phyloP scores from a whole-genome alignment of 441 rosid genomes.

The Populus hybrid region DNA sequence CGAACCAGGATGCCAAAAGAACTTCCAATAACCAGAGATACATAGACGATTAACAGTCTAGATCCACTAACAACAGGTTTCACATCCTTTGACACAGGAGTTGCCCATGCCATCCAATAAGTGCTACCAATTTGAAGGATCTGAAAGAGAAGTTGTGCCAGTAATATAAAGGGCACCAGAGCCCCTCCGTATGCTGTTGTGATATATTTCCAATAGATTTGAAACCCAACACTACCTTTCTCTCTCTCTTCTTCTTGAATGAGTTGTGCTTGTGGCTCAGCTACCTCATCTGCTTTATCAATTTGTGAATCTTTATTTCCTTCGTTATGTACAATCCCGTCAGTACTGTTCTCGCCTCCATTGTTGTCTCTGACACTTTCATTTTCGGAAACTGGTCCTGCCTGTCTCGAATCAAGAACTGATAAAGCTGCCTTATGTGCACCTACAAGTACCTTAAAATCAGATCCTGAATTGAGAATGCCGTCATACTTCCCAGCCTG shows the following conservation, averaged over 20 bases:
- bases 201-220: slow-evolving; percentile 73
- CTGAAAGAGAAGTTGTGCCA: too few species aligned
- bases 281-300: slow-evolving; percentile 34
- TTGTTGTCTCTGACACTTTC: too few species aligned
- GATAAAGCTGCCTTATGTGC: slow-evolving; percentile 76
- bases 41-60: slow-evolving; percentile 40
- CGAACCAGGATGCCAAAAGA: slow-evolving; percentile 63
- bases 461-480: slow-evolving; percentile 64
- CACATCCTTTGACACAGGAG: too few species aligned
- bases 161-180: slow-evolving; percentile 15
- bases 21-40: slow-evolving; percentile 65
- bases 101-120: slow-evolving; percentile 97
- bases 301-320: slow-evolving; percentile 35
- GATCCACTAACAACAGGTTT: too few species aligned
- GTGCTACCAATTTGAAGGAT: slow-evolving; percentile 44
- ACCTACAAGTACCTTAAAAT: slow-evolving; percentile 80
- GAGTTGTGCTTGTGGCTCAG: slow-evolving; percentile 56
- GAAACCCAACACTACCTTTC: slow-evolving; percentile 74
- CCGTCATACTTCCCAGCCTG: slow-evolving; percentile 66
- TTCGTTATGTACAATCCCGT: too few species aligned
- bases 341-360: too few species aligned
- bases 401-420: slow-evolving; percentile 41
- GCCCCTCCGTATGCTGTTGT: slow-evolving; percentile 84
- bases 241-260: slow-evolving; percentile 95
- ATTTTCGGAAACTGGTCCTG: slow-evolving; percentile 20